Evolutionary conservation across 2,329 filamentous ascomycete species (phyloP).

Genomic region (Paecilomyces formosus): DNA sequence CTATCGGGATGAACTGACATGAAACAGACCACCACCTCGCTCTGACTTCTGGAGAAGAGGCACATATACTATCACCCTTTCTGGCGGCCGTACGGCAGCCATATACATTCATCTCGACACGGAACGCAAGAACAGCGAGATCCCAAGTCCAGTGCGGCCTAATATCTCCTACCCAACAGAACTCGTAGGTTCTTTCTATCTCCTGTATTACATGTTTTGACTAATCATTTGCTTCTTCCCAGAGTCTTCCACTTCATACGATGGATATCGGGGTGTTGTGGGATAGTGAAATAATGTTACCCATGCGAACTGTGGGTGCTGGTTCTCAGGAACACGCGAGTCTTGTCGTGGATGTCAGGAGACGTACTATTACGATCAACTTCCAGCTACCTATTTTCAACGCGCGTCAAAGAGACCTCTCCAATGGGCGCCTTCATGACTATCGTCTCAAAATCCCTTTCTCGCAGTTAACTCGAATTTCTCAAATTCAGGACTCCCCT

Average conservation of each 20-base stretch:
- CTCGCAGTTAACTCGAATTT: conserved; percentile 31
- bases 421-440: conserved; percentile 8
- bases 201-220: neutral
- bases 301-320: conserved; percentile 44
- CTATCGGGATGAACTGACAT: conserved; percentile 1
- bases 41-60: conserved; percentile 43
- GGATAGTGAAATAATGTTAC: conserved; percentile 49
- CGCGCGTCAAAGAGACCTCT: conserved; percentile 1
- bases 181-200: conserved; percentile 21
- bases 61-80: conserved; percentile 20
- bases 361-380: conserved; percentile 38
- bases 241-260: conserved; percentile 37
- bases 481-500: conserved; percentile 21
- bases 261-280: conserved; percentile 58
- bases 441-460: conserved; percentile 41
- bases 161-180: conserved; percentile 25
- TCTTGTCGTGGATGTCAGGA: conserved; percentile 36
- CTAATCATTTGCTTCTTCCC: conserved; percentile 2
- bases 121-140: conserved; percentile 9
- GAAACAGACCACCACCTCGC: conserved; percentile 43
- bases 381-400: conserved; percentile 31
- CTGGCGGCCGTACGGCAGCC: conserved; percentile 10
- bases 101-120: conserved; percentile 19
- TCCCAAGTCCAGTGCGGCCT: conserved; percentile 28
- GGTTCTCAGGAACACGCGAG: conserved; percentile 15